Conservation (phyloP, 148 eudicot species). For the Bassia scoparia region DNA sequence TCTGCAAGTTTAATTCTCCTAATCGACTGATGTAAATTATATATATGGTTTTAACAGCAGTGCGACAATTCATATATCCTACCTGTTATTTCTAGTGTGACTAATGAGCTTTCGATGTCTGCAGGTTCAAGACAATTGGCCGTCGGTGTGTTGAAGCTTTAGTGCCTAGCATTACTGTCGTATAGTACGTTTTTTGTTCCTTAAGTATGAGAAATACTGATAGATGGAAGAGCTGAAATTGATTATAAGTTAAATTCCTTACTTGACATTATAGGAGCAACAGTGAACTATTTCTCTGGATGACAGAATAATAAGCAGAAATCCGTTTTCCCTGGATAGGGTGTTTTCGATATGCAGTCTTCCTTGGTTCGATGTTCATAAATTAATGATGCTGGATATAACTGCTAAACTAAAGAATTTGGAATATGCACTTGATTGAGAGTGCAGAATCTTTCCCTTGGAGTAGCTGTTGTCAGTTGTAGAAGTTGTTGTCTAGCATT, state of each 20-base stretch:
- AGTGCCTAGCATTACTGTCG: slow-evolving; percentile 70
- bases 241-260: no score
- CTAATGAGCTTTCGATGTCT: neutral
- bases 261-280: slow-evolving; percentile 50
- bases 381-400: slow-evolving; percentile 61
- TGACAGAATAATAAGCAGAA: slow-evolving; percentile 70
- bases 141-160: slow-evolving; percentile 67
- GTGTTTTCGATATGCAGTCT: slow-evolving; percentile 73
- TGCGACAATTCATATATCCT: neutral
- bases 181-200: slow-evolving; percentile 40
- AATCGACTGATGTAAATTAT: no score
- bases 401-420: slow-evolving; percentile 44
- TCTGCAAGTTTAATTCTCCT: no score
- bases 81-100: neutral
- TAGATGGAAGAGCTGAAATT: neutral
- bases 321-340: slow-evolving; percentile 81
- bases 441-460: no score
- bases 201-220: no score
- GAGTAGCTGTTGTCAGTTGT: no score
- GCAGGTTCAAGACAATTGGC: slow-evolving; percentile 67
- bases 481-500: no score
- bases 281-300: slow-evolving; percentile 84
- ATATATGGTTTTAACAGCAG: neutral
- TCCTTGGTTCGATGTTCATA: slow-evolving; percentile 68
- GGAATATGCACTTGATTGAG: slow-evolving; percentile 25